Conservation (phyloP, 192 early-diverging fungal species). For the Phycomyces nitens region DNA sequence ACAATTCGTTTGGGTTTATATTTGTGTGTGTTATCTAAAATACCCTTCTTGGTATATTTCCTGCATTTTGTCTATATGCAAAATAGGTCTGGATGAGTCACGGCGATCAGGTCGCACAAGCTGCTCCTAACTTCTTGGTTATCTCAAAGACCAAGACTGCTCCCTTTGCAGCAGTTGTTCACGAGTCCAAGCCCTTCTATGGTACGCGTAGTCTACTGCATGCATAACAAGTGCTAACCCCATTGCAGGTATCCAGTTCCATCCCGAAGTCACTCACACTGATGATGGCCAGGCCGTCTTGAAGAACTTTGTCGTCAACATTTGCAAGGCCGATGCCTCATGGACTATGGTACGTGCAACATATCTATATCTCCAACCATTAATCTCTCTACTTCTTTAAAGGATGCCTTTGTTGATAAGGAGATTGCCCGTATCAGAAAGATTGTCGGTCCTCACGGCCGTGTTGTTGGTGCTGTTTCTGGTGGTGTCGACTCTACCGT, state of each 20-base stretch:
- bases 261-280: conserved; percentile 99
- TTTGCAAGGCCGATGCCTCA: conserved; percentile 78
- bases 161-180: conserved; percentile 86
- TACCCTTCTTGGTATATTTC: conserved; percentile 4
- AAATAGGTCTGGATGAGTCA: conserved; percentile 96
- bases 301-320: conserved; percentile 90
- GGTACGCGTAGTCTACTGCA: conserved; percentile 29
- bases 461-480: conserved; percentile 95
- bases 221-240: too few species aligned
- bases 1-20: conserved; percentile 10
- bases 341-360: conserved; percentile 89
- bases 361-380: too few species aligned
- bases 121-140: conserved; percentile 78
- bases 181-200: conserved; percentile 77
- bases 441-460: conserved; percentile 86
- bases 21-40: conserved; percentile 7
- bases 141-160: conserved; percentile 86
- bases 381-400: too few species aligned
- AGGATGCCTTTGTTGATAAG: conserved; percentile 89
- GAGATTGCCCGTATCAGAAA: conserved; percentile 91
- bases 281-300: conserved; percentile 76
- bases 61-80: conserved; percentile 6
- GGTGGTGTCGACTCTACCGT: conserved; percentile 97
- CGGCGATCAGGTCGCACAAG: conserved; percentile 86
- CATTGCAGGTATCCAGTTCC: conserved; percentile 84